Percentiles rank a stretch among this genome's conserved stretches.
phyloP scores from a whole-genome alignment of 139 green algal species.

The Diplosphaera chodatii region DNA sequence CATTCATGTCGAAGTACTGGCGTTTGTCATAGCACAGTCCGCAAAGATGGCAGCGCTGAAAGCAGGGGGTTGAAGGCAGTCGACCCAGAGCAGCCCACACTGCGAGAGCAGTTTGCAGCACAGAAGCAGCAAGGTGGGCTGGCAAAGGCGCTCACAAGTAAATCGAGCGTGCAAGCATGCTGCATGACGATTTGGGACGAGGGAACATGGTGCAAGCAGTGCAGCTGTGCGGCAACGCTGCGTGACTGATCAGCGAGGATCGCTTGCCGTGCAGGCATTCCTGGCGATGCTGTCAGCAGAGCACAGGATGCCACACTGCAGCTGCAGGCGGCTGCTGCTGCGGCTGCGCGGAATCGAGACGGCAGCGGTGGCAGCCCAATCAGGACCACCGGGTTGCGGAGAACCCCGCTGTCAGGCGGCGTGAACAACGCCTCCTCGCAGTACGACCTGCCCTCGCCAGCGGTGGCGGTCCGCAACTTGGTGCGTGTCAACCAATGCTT shows the following conservation, averaged over 20 bases:
- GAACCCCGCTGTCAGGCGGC: conserved; percentile 68
- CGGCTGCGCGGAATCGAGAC: not conserved
- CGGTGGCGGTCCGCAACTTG: conserved; percentile 65
- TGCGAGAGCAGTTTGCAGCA: not conserved
- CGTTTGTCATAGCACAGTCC: not conserved
- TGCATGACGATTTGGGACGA: too few relatives aligned
- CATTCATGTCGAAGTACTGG: too few relatives aligned
- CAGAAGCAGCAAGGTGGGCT: not conserved
- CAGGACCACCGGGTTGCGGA: conserved; percentile 57
- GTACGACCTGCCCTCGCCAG: conserved; percentile 77
- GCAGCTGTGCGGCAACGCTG: too few relatives aligned
- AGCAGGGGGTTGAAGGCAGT: not conserved
- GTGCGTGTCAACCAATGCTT: too few relatives aligned
- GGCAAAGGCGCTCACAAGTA: too few relatives aligned
- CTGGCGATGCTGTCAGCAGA: not conserved
- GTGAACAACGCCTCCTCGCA: conserved; percentile 80
- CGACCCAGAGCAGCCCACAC: not conserved
- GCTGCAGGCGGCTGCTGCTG: not conserved
- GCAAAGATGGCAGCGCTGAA: not conserved
- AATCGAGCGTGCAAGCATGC: too few relatives aligned
- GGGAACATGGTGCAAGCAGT: too few relatives aligned
- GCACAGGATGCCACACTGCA: not conserved
- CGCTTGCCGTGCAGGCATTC: not conserved
- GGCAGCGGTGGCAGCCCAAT: conserved; percentile 9
- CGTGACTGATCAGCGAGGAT: too few relatives aligned